phyloP scores from a whole-genome alignment of 1,284 basidiomycete species.

The Microbotryum scabiosae region DNA sequence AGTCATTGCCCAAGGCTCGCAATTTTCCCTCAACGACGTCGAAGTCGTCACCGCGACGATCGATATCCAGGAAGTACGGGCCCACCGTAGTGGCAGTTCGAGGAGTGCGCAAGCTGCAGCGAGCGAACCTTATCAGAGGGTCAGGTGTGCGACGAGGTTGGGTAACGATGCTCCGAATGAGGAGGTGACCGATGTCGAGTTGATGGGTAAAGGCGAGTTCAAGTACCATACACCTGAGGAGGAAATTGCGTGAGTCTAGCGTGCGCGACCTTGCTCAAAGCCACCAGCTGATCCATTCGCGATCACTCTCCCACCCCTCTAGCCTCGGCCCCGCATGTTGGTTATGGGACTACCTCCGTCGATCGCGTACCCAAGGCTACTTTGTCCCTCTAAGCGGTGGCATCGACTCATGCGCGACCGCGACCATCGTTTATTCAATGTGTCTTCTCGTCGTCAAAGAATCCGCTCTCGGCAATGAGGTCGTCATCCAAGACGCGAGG shows the following conservation, averaged over 20 bases:
- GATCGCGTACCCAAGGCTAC: slow-evolving; percentile 89
- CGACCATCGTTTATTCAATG: slow-evolving; percentile 93
- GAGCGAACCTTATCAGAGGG: slow-evolving; percentile 60
- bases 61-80: slow-evolving; percentile 87
- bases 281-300: not conserved
- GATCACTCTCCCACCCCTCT: not conserved
- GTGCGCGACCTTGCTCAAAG: too few species aligned
- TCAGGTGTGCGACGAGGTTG: slow-evolving; percentile 67
- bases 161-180: slow-evolving; percentile 60
- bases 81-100: slow-evolving; percentile 67
- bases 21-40: slow-evolving; percentile 91
- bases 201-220: slow-evolving; percentile 49
- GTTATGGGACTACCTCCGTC: slow-evolving; percentile 97
- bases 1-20: slow-evolving; percentile 87
- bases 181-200: slow-evolving; percentile 47
- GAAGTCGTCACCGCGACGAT: slow-evolving; percentile 92
- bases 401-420: slow-evolving; percentile 93
- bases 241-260: slow-evolving; percentile 77
- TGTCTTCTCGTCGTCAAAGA: slow-evolving; percentile 75
- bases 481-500: slow-evolving; percentile 84
- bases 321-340: slow-evolving; percentile 96
- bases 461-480: slow-evolving; percentile 55
- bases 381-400: slow-evolving; percentile 96
- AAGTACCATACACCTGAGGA: slow-evolving; percentile 84
- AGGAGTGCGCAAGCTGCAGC: slow-evolving; percentile 79